Percentiles rank a stretch among this genome's conserved stretches.
Conservation (phyloP, 1,284 basidiomycete species). For the Phylloporus sp. region DNA sequence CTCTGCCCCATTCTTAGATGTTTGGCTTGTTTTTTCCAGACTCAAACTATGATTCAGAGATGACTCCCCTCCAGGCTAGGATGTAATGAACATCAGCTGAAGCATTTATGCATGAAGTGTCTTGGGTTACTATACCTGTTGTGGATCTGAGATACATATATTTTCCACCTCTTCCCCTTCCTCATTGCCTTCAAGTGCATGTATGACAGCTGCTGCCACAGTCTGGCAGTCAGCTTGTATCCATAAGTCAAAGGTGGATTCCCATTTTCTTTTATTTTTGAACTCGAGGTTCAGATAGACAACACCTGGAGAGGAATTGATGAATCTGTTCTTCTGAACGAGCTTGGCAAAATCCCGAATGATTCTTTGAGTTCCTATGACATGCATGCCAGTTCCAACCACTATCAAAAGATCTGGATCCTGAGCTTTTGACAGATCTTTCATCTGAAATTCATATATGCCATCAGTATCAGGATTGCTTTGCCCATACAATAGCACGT, state of each 20-base stretch:
- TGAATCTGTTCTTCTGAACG: not conserved
- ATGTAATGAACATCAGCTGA: too few species aligned
- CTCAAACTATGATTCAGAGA: too few species aligned
- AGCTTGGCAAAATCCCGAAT: slow-evolving; percentile 8
- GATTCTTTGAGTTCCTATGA: slow-evolving; percentile 18
- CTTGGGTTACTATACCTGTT: not conserved
- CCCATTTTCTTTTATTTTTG: slow-evolving; percentile 15
- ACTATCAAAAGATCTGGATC: slow-evolving; percentile 15
- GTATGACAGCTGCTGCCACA: not conserved
- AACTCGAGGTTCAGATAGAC: slow-evolving; percentile 22
- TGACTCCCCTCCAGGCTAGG: too few species aligned
- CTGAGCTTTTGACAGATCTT: slow-evolving; percentile 7
- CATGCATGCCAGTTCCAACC: slow-evolving; percentile 22
- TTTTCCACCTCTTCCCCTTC: not conserved
- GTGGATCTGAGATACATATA: too few species aligned
- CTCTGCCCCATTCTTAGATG: not conserved
- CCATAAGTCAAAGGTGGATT: slow-evolving; percentile 15
- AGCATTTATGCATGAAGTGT: too few species aligned
- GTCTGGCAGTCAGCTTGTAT: slow-evolving; percentile 21
- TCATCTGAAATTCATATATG: slow-evolving; percentile 8
- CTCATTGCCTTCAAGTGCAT: slow-evolving; percentile 5
- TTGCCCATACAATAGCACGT: slow-evolving; percentile 21
- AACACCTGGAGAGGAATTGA: not conserved
- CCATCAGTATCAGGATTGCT: slow-evolving; percentile 6
- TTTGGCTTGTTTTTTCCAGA: too few species aligned